Conservation (phyloP, 306 rosid genomes). For the Inga leiocalycina region DNA sequence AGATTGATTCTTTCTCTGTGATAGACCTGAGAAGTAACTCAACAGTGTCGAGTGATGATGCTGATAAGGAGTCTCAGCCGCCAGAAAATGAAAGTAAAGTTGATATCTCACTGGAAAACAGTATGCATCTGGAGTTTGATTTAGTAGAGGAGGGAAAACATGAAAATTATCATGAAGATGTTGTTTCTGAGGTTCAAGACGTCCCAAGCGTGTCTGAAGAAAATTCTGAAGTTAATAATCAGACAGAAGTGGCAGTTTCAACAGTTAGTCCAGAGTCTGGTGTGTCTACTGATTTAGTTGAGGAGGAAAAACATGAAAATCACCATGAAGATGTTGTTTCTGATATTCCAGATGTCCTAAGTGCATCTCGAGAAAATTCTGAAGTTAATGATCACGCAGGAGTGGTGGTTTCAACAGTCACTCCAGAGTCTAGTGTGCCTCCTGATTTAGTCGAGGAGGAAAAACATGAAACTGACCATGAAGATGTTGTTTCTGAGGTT, state of each 20-base stretch:
- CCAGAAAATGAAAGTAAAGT: constrained; percentile 23
- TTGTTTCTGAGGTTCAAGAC: constrained; percentile 26
- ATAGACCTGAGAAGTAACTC: background rate
- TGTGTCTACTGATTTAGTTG: constrained; percentile 31
- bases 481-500: constrained; percentile 26
- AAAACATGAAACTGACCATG: constrained; percentile 12
- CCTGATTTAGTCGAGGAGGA: constrained; percentile 38
- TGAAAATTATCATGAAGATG: constrained; percentile 22
- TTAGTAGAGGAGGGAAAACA: constrained; percentile 34
- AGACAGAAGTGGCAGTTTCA: constrained; percentile 16
- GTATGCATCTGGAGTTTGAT: constrained; percentile 30
- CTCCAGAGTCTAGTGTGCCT: constrained; percentile 8
- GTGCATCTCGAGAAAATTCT: constrained; percentile 28
- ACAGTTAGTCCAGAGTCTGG: constrained; percentile 14
- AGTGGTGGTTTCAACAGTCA: constrained; percentile 21
- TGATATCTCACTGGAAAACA: constrained; percentile 23
- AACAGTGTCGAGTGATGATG: constrained; percentile 31
- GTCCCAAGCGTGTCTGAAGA: constrained; percentile 23
- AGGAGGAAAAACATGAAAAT: constrained; percentile 26
- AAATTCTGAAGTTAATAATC: constrained; percentile 28
- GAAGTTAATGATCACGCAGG: constrained; percentile 22
- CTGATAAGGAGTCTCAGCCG: constrained; percentile 31
- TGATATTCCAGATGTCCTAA: constrained; percentile 23
- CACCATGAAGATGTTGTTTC: constrained; percentile 23
- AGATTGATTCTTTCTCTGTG: constrained; percentile 27